Base-by-base conservation (phyloP, 75 land plant species). In the Gnetum montanum region DNA sequence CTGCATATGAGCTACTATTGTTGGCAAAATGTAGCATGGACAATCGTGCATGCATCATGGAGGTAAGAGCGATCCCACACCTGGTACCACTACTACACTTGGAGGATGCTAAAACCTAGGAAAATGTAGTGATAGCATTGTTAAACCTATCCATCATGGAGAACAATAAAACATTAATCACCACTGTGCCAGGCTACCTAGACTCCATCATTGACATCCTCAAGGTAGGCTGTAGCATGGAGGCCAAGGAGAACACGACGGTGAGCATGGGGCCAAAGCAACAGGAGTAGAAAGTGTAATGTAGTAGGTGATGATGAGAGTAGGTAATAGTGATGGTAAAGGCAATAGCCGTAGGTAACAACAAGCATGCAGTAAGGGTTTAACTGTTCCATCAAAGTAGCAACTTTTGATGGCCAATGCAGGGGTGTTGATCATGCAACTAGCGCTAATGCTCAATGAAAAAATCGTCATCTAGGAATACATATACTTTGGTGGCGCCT, bases 1-100 rank as follows among this genome's bases (percentile, higher is more conserved):
- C 71, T 5, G 76, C 78, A 3, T 71, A 65, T 50, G 95, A 89
- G 68, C 73, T 89, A n/a, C 59, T 86, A 31, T 63, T 79, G 8
- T 72, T 82, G 0, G 82, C 95, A 0, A 89, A 85, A 66, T 63
- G 67, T 2, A 78, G 81, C 13, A 79, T 67, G 80, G 81, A 74
- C 44, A 79, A 82, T 51, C 59, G 90, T 11, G 66, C 71, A 16
- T 68, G 78, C 30, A 79, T 85, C 7, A 83, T 86, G 15, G 80
- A 85, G 41, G 90, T 86, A 3, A 90, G 95, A 0, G 90, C 83
- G 2, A 79, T 85, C 8, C 85, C 90, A 0, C 65, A 82, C 20
- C 69, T 89, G 2, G 68, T 75, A 22, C 67, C 79, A 3, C 57
- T 88, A 20, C 69, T 88, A 1, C 37, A 46, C 0, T 78, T 83